Percentiles rank a stretch among this genome's conserved stretches.
phyloP scores from a whole-genome alignment of 148 eudicot genomes.

The Euryodendron excelsum region DNA sequence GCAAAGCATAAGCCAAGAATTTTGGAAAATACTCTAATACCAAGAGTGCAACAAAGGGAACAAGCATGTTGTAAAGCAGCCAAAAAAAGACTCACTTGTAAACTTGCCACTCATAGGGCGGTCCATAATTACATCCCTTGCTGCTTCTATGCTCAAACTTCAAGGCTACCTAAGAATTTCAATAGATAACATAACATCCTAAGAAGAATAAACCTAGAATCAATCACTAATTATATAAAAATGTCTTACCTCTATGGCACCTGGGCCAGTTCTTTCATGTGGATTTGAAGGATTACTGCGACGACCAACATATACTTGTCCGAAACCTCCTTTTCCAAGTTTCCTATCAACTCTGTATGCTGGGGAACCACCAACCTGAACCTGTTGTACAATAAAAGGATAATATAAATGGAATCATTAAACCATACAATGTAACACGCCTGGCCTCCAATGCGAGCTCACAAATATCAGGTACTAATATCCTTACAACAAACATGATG shows the following conservation, averaged over 20 bases:
- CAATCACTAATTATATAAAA: neutral
- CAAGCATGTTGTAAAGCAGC: conserved; percentile 4
- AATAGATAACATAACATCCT: neutral
- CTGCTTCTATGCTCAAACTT: conserved; percentile 86
- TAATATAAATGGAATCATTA: neutral
- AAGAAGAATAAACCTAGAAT: neutral
- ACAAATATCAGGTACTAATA: neutral
- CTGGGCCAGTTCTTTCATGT: conserved; percentile 59
- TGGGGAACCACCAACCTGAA: conserved; percentile 80
- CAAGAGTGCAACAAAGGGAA: neutral
- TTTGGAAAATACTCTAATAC: neutral
- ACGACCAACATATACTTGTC: conserved; percentile 91
- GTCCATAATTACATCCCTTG: conserved; percentile 93
- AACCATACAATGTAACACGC: neutral
- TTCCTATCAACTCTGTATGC: conserved; percentile 59
- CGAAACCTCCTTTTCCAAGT: conserved; percentile 92
- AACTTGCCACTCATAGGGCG: conserved; percentile 97
- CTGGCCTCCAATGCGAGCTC: neutral
- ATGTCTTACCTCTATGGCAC: conserved; percentile 69
- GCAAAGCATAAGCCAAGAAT: conserved; percentile 6
- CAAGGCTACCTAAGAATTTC: conserved; percentile 61
- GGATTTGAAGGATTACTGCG: conserved; percentile 50
- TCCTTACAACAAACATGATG: neutral
- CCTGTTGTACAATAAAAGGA: conserved; percentile 35
- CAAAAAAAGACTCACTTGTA: conserved; percentile 56